Base-by-base conservation (phyloP, 805 yeast species). In the Grigorovia transvaalensis region DNA sequence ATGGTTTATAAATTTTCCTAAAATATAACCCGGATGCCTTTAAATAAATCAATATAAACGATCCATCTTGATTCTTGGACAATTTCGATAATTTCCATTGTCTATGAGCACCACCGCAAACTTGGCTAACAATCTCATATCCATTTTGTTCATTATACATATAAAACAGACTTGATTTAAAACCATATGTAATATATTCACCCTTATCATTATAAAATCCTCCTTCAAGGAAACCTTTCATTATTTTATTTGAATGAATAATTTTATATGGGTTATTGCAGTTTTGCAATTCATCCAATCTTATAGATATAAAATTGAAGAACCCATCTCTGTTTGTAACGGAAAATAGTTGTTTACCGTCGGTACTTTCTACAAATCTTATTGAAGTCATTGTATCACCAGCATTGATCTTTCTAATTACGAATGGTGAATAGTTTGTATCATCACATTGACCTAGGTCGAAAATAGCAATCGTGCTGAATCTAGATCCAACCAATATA, bases 61-160 rank as follows among this genome's bases (percentile, higher is more conserved):
- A 60, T 11, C 60, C 42, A 3, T 58, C 56, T 13, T 56, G 59
- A 4, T 59, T 56, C 6, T 54, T 49, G 41, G 58, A 50, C n/a
- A 59, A 54, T 29, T 50, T 42, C 47, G 68, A 61, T 27, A 85
- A 69, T 38, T 76, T 74, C 96, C 97, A 93, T 53, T 80, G 78
- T 54, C 98, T 75, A 64, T 90, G 96, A 2, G 93, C 79, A 2
- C 98, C 98, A 29, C 98, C 98, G 66, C 98, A 93, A 13, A 75
- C 67, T 55, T 82, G 88, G 52, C 81, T 77, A 47, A 78, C 71
- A 1, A 88, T 64, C 63, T 89, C 96, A 50, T 75, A 73, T 57
- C 86, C 89, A 45, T 75, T 72, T 1, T 89, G 79, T 60, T 88
- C 96, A 64, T 90, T 88, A 82, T 88, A 88, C 20, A 88, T 66